Conservation (phyloP, 192 early-diverging fungal species). For the Gryganskiella cystojenkinii region DNA sequence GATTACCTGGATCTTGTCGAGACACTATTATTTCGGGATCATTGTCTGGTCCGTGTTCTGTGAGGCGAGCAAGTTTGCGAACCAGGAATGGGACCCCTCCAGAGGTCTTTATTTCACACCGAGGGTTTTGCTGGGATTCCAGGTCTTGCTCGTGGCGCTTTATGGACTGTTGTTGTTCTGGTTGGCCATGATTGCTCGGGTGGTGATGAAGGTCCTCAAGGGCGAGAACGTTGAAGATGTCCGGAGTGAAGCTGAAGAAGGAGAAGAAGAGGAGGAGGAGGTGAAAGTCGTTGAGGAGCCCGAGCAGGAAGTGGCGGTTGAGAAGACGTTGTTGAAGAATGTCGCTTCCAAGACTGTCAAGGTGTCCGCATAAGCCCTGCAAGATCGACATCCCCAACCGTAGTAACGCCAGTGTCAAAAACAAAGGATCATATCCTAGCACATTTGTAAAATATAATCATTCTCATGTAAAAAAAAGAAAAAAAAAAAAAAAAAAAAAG, state of each 20-base stretch:
- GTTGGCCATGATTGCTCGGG: constrained; percentile 70
- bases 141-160: constrained; percentile 62
- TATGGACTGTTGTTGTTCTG: constrained; percentile 72
- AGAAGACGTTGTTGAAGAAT: neutral
- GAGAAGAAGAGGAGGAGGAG: constrained; percentile 8
- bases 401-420: too few relatives aligned
- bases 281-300: neutral
- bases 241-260: constrained; percentile 76
- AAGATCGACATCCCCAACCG: too few relatives aligned
- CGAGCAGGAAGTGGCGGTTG: constrained; percentile 3
- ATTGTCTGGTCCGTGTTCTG: constrained; percentile 70
- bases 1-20: constrained; percentile 78
- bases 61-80: constrained; percentile 57
- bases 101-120: constrained; percentile 58
- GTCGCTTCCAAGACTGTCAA: neutral
- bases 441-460: too few relatives aligned
- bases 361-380: neutral
- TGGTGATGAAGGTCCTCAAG: constrained; percentile 68
- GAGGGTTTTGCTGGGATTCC: constrained; percentile 58
- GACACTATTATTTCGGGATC: constrained; percentile 75
- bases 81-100: constrained; percentile 61
- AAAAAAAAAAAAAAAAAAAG: neutral
- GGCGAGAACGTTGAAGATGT: constrained; percentile 70
- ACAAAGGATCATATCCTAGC: too few relatives aligned
- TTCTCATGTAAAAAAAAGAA: neutral